Evolutionary conservation across 306 rosid genomes (phyloP).

Genomic region (Vigna angularis): DNA sequence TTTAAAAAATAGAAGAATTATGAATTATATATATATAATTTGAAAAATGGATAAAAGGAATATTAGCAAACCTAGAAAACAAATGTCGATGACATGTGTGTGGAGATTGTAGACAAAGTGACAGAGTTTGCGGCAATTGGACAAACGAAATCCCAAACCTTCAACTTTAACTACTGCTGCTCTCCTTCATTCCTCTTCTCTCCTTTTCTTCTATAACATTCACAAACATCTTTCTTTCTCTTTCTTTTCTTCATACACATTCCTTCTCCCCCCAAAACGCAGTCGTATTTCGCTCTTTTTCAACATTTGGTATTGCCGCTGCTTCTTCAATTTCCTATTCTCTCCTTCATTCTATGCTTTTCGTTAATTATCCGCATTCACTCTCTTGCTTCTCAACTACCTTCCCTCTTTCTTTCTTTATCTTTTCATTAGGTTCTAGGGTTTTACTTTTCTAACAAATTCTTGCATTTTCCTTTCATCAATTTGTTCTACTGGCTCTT

Average conservation of each 20-base stretch:
- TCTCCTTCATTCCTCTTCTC: too few species aligned
- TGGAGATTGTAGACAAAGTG: slow-evolving; percentile 10
- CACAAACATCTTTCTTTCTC: not conserved
- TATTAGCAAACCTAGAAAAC: too few species aligned
- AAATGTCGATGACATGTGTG: too few species aligned
- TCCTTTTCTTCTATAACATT: not conserved
- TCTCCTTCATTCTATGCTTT: slow-evolving; percentile 37
- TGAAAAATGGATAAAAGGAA: too few species aligned
- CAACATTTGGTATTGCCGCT: slow-evolving; percentile 25
- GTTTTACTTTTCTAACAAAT: slow-evolving; percentile 33
- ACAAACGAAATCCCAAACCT: slow-evolving; percentile 31
- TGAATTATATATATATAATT: too few species aligned
- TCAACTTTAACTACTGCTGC: not conserved
- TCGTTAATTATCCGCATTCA: slow-evolving; percentile 31
- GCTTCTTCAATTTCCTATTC: slow-evolving; percentile 15
- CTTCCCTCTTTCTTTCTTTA: not conserved
- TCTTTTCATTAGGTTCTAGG: slow-evolving; percentile 37
- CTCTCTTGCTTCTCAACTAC: not conserved
- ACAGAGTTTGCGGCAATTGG: slow-evolving; percentile 53
- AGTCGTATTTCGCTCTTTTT: slow-evolving; percentile 20
- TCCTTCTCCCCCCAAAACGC: slow-evolving; percentile 17
- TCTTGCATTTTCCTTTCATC: not conserved
- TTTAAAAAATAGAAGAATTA: too few species aligned
- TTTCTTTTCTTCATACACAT: not conserved
- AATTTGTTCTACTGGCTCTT: slow-evolving; percentile 17